Conservation (phyloP, 768 basidiomycete genomes). For the Stropharia rugosoannulata region DNA sequence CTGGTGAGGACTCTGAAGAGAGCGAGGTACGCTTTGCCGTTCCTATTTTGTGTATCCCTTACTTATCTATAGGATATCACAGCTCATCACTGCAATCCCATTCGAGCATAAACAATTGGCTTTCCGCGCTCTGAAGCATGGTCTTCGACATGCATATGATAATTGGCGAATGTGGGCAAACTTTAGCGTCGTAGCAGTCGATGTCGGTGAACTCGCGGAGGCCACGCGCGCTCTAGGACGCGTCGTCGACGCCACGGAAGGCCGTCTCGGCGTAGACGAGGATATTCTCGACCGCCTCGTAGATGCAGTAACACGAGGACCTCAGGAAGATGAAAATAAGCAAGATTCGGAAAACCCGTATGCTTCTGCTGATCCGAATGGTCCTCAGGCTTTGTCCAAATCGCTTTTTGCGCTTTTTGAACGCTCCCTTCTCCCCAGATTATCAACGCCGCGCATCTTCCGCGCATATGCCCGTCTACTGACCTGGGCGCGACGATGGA, state of each 20-base stretch:
- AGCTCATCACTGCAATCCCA: constrained; percentile 34
- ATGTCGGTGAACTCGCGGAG: constrained; percentile 91
- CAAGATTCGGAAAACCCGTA: no score
- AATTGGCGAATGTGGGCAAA: constrained; percentile 99
- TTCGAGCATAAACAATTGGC: constrained; percentile 84
- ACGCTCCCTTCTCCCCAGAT: constrained; percentile 74
- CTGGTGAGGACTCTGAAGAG: constrained; percentile 22
- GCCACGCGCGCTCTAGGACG: constrained; percentile 81
- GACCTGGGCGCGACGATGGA: constrained; percentile 70
- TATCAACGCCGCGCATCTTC: constrained; percentile 80
- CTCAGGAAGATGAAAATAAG: constrained; percentile 20
- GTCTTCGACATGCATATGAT: constrained; percentile 79
- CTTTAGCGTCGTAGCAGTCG: constrained; percentile 91
- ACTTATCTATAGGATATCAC: not conserved
- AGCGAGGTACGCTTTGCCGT: constrained; percentile 21
- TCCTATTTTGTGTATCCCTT: not conserved
- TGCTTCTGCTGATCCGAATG: constrained; percentile 44
- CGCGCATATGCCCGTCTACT: constrained; percentile 81
- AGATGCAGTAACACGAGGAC: constrained; percentile 69
- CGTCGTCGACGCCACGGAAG: constrained; percentile 74
- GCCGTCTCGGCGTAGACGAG: constrained; percentile 66
- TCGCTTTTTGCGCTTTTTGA: constrained; percentile 73
- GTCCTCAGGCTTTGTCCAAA: constrained; percentile 59
- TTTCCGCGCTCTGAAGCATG: constrained; percentile 89
- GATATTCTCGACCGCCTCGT: constrained; percentile 91